Conservation (phyloP, 768 basidiomycete genomes). For the Suillus bovinus region DNA sequence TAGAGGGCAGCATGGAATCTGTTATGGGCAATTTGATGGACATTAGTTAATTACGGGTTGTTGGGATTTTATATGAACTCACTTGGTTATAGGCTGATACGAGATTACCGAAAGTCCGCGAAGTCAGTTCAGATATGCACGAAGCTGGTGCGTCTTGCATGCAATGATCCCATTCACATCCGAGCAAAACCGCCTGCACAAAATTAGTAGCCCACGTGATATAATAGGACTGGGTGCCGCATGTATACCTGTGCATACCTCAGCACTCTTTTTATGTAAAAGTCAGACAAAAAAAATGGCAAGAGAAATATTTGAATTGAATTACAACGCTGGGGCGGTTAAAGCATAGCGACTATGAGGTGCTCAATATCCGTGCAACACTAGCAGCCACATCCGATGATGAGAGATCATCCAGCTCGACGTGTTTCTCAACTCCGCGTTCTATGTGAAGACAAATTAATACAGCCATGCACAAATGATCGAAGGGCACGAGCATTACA, state of each 20-base stretch:
- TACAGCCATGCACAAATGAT: constrained; percentile 15
- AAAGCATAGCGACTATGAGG: constrained; percentile 20
- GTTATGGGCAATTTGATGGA: constrained; percentile 6
- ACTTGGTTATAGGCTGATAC: neutral
- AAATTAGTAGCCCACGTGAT: neutral
- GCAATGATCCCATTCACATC: neutral
- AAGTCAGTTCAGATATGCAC: neutral
- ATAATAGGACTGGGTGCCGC: neutral
- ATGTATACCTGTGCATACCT: neutral
- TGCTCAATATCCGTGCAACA: constrained; percentile 59
- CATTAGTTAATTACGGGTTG: neutral
- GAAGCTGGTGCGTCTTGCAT: neutral
- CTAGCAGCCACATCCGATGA: constrained; percentile 70
- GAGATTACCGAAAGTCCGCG: neutral
- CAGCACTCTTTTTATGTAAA: neutral
- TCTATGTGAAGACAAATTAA: constrained; percentile 45
- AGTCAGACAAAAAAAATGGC: neutral
- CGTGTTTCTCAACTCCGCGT: constrained; percentile 77
- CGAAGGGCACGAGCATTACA: constrained; percentile 19
- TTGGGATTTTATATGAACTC: neutral
- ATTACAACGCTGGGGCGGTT: neutral
- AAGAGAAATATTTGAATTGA: constrained; percentile 5
- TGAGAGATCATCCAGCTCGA: constrained; percentile 76
- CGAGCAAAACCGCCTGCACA: neutral
- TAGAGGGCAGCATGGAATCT: neutral